phyloP scores from a whole-genome alignment of 208 protist species.

The Trichomonas vaginalis region DNA sequence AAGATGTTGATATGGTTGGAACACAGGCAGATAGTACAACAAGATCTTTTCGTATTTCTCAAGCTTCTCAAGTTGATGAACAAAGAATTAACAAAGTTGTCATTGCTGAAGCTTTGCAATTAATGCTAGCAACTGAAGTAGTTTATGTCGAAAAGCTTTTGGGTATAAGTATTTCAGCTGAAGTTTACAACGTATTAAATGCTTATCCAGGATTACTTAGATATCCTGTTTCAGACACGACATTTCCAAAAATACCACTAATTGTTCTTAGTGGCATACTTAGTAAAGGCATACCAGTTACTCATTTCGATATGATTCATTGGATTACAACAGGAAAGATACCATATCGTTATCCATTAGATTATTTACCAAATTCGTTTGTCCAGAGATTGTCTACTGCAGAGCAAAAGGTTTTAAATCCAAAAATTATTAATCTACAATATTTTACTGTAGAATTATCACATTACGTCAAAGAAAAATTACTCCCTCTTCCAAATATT shows the following conservation, averaged over 20 bases:
- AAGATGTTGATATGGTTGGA: background rate
- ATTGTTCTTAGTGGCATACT: background rate
- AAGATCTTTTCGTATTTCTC: background rate
- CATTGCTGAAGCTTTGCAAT: background rate
- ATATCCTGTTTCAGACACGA: background rate
- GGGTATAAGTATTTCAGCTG: background rate
- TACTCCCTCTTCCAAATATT: background rate
- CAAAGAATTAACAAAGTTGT: background rate
- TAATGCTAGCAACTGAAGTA: background rate
- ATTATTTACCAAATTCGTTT: background rate
- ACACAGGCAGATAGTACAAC: background rate
- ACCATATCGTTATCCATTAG: background rate
- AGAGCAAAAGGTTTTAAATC: background rate
- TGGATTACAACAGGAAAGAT: background rate
- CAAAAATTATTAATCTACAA: background rate
- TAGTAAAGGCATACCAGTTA: background rate
- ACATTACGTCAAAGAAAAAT: background rate
- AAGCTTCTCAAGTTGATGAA: background rate
- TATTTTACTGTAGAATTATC: background rate
- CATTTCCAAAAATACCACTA: background rate
- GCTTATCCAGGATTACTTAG: background rate
- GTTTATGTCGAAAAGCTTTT: background rate
- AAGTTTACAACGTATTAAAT: background rate
- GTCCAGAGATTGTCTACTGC: background rate
- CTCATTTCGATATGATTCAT: background rate